A percentile compares a stretch with the other conserved stretches of the same genome.
Conservation (phyloP, 2,329 filamentous ascomycete genomes). For the Calonectria pseudoturangicola region DNA sequence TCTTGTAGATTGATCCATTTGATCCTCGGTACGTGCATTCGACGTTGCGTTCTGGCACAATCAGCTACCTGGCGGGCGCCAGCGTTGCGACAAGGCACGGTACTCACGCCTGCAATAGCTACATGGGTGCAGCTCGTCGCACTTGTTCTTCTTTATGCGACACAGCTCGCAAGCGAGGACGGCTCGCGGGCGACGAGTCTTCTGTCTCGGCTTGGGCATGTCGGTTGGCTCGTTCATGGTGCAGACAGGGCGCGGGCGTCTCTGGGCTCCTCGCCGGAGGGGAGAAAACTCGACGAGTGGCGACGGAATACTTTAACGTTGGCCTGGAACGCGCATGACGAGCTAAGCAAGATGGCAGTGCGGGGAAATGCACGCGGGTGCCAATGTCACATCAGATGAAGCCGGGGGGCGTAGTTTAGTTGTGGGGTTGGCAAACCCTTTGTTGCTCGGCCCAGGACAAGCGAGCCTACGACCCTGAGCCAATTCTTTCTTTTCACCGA, state of each 20-base stretch:
- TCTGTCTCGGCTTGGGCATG: constrained; percentile 30
- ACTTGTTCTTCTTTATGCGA: constrained; percentile 69
- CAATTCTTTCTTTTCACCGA: constrained; percentile 17
- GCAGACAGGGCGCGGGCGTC: not conserved
- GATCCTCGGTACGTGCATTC: constrained; percentile 55
- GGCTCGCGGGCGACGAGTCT: constrained; percentile 60
- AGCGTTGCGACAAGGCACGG: not conserved
- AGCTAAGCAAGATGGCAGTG: constrained; percentile 24
- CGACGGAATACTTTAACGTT: constrained; percentile 22
- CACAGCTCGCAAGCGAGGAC: constrained; percentile 68
- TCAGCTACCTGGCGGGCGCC: constrained; percentile 17
- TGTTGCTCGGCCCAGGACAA: not conserved
- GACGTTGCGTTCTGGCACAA: constrained; percentile 43
- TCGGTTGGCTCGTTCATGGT: constrained; percentile 5
- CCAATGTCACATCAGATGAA: constrained; percentile 26
- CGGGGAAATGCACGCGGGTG: constrained; percentile 33
- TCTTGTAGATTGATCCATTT: constrained; percentile 24
- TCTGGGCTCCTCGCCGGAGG: not conserved
- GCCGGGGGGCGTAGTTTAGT: not conserved
- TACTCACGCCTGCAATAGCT: constrained; percentile 46
- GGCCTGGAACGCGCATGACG: constrained; percentile 17
- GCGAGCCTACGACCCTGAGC: not conserved
- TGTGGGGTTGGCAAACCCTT: constrained; percentile 17
- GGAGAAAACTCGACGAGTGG: constrained; percentile 3
- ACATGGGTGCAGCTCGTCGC: constrained; percentile 64